phyloP scores from a whole-genome alignment of 441 rosid species.

The Erodium moschatum region DNA sequence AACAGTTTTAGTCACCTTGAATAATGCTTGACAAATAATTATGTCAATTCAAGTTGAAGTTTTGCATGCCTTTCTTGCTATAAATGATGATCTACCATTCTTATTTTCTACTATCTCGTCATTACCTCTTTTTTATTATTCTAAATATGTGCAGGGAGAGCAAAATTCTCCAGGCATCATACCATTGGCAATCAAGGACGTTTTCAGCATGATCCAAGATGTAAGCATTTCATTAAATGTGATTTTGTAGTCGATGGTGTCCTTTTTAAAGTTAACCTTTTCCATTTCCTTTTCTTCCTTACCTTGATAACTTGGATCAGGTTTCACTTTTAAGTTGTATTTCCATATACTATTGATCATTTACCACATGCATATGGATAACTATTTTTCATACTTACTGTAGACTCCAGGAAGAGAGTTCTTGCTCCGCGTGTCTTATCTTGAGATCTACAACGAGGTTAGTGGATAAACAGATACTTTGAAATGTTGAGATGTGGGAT shows the following conservation, averaged over 20 bases:
- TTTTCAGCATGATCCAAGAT: conserved; percentile 94
- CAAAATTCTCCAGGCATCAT: conserved; percentile 88
- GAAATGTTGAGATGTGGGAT: neutral
- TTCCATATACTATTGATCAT: neutral
- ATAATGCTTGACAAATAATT: neutral
- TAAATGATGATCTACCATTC: neutral
- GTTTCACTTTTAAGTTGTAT: neutral
- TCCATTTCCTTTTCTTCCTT: neutral
- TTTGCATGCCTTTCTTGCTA: neutral
- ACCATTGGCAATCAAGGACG: conserved; percentile 96
- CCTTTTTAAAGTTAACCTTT: neutral
- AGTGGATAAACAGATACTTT: conserved; percentile 18
- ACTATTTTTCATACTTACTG: conserved; percentile 23
- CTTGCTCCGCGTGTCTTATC: conserved; percentile 93
- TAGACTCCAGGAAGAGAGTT: conserved; percentile 99
- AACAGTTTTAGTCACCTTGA: neutral
- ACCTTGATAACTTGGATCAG: neutral
- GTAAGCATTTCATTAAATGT: conserved; percentile 37
- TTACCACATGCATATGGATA: conserved; percentile 17
- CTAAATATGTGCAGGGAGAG: conserved; percentile 63
- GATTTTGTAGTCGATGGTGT: neutral
- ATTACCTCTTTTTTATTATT: conserved; percentile 13
- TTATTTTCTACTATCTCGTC: conserved; percentile 8
- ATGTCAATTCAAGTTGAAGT: neutral
- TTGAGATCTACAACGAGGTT: conserved; percentile 98